Evolutionary conservation across 2,329 filamentous ascomycete genomes (phyloP), one percentile per base, ranked within the genome.

Genomic region (Xylaria sp.): DNA sequence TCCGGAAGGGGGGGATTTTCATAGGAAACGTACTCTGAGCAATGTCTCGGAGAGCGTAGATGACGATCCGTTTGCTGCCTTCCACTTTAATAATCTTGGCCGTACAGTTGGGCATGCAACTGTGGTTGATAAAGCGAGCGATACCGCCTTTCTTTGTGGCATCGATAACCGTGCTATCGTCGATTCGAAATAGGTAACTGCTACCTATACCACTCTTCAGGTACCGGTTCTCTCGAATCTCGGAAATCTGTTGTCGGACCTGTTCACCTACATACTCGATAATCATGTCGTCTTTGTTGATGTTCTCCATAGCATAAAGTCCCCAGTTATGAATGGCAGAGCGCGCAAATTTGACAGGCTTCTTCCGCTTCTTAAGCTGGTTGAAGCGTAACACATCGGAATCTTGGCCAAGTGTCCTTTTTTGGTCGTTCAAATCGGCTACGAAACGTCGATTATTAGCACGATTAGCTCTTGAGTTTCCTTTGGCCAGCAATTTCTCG

Each of bases 271-370:
- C 96, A 79, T 99, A 99, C 83, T 99, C 96, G 78, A 99, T 99
- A 79, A 99, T 99, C 94, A 99, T 98, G 82, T 99, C 96, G 80
- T 97, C 97, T 79, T 95, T 94, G 69, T 92, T 89, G 72, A 99
- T 99, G 78, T 97, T 96, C 82, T 99, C 96, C 86, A 98, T 95
- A 3, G 96, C 94, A 78, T 99, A 99, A 33, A 99, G 84, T 33
- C 96, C 96, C 96, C 96, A 99, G 77, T 98, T 98, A 82, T 99
- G 96, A 76, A 99, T 99, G 55, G 96, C 96, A 62, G 96, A 99
- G 54, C 96, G 90, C 66, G 95, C 96, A 82, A 99, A 99, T 79
- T 97, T 96, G 80, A 99, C 96, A 1, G 95, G 94, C 86, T 99
- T 99, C 89, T 98, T 99, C 70, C 96, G 92, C 83, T 98, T 99